phyloP scores from a whole-genome alignment of 306 rosid species.

The Glycine latifolia region DNA sequence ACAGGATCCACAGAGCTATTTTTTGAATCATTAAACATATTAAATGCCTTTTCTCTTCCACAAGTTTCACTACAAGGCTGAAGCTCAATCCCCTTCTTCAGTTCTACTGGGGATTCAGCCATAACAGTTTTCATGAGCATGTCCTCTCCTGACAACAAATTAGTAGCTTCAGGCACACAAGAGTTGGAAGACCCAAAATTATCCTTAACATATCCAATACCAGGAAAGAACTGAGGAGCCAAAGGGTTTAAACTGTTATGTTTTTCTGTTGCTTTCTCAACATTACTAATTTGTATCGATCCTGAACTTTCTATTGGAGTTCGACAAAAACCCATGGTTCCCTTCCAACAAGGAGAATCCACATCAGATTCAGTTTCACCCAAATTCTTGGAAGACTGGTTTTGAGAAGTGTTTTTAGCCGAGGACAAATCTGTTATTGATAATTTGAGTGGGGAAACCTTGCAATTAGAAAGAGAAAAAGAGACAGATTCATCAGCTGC shows the following conservation, averaged over 20 bases:
- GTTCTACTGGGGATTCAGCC: conserved; percentile 47
- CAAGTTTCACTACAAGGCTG: conserved; percentile 43
- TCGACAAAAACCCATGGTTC: conserved; percentile 48
- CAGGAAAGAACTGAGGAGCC: conserved; percentile 72
- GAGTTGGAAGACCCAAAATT: conserved; percentile 49
- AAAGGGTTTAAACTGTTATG: conserved; percentile 66
- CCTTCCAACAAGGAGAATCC: conserved; percentile 80
- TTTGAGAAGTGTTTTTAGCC: conserved; percentile 45
- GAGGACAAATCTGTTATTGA: conserved; percentile 45
- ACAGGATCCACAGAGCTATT: conserved; percentile 39
- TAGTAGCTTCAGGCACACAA: conserved; percentile 47
- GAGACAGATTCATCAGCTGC: conserved; percentile 42
- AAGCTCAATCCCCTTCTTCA: conserved; percentile 46
- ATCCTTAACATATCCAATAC: conserved; percentile 45
- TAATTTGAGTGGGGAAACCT: conserved; percentile 42
- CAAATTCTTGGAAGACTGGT: conserved; percentile 42
- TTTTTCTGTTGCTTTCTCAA: conserved; percentile 50
- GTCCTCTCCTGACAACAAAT: conserved; percentile 50
- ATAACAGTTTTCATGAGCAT: conserved; percentile 34
- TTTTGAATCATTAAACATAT: conserved; percentile 52
- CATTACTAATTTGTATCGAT: conserved; percentile 38
- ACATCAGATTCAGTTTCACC: conserved; percentile 64
- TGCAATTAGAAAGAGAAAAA: conserved; percentile 41
- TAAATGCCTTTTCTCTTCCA: conserved; percentile 45
- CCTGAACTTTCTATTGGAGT: conserved; percentile 49